Conservation (phyloP, 805 yeast species). For the Torulaspora maleeae region DNA sequence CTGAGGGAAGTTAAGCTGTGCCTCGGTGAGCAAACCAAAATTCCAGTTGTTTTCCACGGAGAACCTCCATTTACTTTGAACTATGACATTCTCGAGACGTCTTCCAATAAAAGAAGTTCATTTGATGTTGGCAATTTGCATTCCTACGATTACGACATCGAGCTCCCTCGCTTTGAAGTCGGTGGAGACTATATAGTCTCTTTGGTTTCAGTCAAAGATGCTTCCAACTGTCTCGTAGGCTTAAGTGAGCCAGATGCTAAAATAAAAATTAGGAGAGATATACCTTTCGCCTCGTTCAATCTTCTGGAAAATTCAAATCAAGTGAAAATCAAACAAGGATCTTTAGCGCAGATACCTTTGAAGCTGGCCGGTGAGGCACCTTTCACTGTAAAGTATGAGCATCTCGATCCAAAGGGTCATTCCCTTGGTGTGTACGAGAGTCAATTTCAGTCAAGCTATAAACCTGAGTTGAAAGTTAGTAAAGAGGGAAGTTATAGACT, state of each 20-base stretch:
- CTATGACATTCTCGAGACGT: slow-evolving; percentile 61
- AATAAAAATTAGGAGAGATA: slow-evolving; percentile 63
- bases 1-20: slow-evolving; percentile 37
- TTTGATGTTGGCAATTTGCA: slow-evolving; percentile 41
- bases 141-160: slow-evolving; percentile 39
- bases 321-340: slow-evolving; percentile 57
- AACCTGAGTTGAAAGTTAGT: slow-evolving; percentile 36
- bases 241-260: slow-evolving; percentile 58
- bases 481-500: slow-evolving; percentile 48
- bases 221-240: slow-evolving; percentile 73
- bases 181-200: slow-evolving; percentile 75
- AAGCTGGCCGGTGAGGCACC: slow-evolving; percentile 56
- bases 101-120: slow-evolving; percentile 45
- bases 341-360: slow-evolving; percentile 53
- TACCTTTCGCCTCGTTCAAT: slow-evolving; percentile 55
- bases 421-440: slow-evolving; percentile 24
- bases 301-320: slow-evolving; percentile 35
- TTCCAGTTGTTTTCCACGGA: slow-evolving; percentile 67
- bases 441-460: slow-evolving; percentile 26
- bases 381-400: slow-evolving; percentile 38
- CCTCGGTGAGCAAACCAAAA: slow-evolving; percentile 41
- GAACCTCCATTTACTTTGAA: slow-evolving; percentile 69
- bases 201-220: slow-evolving; percentile 63
- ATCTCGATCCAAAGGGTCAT: slow-evolving; percentile 30
- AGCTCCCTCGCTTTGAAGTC: slow-evolving; percentile 48